Evolutionary conservation across 164 flowering plant genomes (phyloP).

Genomic region (Protea cynaroides): DNA sequence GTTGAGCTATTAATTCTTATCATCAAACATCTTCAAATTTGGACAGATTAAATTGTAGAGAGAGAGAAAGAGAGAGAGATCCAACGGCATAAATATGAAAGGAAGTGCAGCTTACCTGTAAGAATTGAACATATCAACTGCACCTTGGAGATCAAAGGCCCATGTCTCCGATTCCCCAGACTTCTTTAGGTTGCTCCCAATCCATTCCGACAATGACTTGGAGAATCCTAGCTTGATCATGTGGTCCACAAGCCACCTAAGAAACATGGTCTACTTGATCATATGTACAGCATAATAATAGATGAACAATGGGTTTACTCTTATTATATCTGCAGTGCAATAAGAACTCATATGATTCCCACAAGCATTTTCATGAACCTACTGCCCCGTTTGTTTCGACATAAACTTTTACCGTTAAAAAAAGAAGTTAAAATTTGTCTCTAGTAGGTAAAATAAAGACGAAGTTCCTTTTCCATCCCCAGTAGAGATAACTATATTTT

Average conservation of each 20-base stretch:
- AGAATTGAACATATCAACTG: conserved; percentile 83
- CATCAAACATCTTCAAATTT: not conserved
- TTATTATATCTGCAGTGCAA: too few species aligned
- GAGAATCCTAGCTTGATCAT: conserved; percentile 85
- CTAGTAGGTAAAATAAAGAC: too few species aligned
- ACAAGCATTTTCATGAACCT: too few species aligned
- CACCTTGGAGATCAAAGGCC: conserved; percentile 84
- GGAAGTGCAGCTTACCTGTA: conserved; percentile 43
- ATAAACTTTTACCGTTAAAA: too few species aligned
- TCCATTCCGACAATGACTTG: conserved; percentile 73
- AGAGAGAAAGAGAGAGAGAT: not conserved
- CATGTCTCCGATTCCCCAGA: conserved; percentile 65
- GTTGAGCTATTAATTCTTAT: not conserved
- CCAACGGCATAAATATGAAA: not conserved
- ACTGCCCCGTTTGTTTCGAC: too few species aligned
- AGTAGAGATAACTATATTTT: too few species aligned
- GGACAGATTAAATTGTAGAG: too few species aligned
- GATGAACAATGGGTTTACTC: not conserved
- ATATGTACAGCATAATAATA: not conserved
- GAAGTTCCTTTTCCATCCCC: too few species aligned
- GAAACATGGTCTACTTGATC: not conserved
- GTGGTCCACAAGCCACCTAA: conserved; percentile 92
- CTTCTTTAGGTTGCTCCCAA: conserved; percentile 81
- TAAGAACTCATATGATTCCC: too few species aligned
- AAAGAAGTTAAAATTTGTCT: too few species aligned